Evolutionary conservation across 2,329 filamentous ascomycete species (phyloP), one percentile per base, ranked within the genome.

Genomic region (Trichoderma koningiopsis): DNA sequence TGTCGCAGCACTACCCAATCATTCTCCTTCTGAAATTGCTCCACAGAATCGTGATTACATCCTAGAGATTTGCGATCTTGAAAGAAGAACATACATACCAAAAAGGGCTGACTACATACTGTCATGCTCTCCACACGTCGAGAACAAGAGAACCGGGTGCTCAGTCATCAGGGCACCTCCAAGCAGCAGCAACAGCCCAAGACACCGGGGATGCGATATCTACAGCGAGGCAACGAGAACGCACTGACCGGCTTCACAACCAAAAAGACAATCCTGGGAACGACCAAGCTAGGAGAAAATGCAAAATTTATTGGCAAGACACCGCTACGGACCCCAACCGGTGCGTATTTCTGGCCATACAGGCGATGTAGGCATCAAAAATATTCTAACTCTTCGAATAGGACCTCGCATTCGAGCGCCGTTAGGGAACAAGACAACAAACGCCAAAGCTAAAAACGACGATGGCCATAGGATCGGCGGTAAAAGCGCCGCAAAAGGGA

Each of bases 361-460:
- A 19, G 19, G 19, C 16, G 19, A 37, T 64, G 16, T 24, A 14
- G 11, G 11, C 6, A 6, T 22, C 16, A n/a, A 43, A 4, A 7
- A 19, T 62, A 61, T 55, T 73, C 57, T 75, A 49, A 60, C 37
- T 52, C 37, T 1, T 55, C 31, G 55, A 31, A 2, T 58, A 62
- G 79, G 74, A 14, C 75, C 76, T 33, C 88, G 89, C 70, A 90
- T 84, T 70, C 89, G 95, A 75, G 94, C 94, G 47, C 92, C 93
- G 14, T 83, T 99, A 59, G 95, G 95, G 40, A 91, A 93, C 85
- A 99, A 99, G 81, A 98, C 95, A 1, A 98, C 96, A 64, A 99
- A 99, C 79, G 93, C 92, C 66, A 98, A 97, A 83, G 87, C 90
- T 70, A 88, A 85, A 77, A 85, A 84, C 61, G 86, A 89, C 73